phyloP scores from a whole-genome alignment of 768 basidiomycete genomes.

The Psilocybe cubensis region DNA sequence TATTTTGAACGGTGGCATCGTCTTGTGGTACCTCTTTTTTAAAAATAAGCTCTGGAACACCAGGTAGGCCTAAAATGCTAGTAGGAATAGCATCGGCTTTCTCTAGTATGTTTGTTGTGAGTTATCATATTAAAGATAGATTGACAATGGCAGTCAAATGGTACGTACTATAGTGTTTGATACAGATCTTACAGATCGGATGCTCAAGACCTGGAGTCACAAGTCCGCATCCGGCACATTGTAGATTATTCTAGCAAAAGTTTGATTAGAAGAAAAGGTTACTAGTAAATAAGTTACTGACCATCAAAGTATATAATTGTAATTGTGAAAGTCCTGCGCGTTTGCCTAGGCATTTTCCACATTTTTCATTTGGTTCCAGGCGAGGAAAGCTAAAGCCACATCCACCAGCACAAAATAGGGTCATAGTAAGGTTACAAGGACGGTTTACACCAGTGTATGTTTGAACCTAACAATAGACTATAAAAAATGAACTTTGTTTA shows the following conservation, averaged over 20 bases:
- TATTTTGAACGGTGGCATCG: not conserved
- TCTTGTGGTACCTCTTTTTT: no score
- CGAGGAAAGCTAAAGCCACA: not conserved
- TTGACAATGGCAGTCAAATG: not conserved
- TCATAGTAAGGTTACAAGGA: not conserved
- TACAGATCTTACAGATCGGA: slow-evolving; percentile 5
- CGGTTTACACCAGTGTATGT: not conserved
- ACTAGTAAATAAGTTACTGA: not conserved
- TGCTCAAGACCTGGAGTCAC: not conserved
- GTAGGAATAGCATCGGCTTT: not conserved
- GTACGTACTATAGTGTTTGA: slow-evolving; percentile 10
- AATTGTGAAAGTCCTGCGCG: not conserved
- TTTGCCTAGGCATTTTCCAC: not conserved
- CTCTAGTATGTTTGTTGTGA: not conserved
- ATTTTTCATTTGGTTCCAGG: not conserved
- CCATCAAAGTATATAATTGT: not conserved
- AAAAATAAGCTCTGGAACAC: not conserved
- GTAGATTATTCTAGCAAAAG: slow-evolving; percentile 10
- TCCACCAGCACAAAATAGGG: not conserved
- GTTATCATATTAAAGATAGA: not conserved
- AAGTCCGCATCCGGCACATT: slow-evolving; percentile 13
- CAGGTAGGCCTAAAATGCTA: not conserved
- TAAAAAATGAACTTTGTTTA: not conserved
- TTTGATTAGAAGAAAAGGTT: not conserved
- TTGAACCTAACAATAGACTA: not conserved